Percentiles rank a stretch among this genome's conserved stretches.
Evolutionary conservation across 495 filamentous ascomycete genomes (phyloP).

Genomic region (Talaromyces nanjingensis): DNA sequence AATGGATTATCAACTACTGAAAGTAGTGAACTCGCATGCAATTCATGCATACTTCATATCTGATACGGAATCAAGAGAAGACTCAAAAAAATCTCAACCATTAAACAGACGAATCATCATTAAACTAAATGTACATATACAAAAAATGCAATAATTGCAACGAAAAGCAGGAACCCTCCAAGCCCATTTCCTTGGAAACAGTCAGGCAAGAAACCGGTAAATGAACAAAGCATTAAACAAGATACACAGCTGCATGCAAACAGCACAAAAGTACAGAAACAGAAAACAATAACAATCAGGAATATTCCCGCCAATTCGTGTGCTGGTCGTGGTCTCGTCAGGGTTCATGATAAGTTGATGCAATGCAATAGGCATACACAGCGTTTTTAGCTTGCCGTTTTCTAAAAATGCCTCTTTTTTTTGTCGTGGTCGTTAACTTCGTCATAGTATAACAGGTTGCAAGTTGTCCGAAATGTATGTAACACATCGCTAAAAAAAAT

Average conservation of each 20-base stretch:
- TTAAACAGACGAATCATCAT: not conserved
- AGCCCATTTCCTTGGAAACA: not conserved
- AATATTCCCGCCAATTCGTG: not conserved
- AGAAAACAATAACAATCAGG: not conserved
- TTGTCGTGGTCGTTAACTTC: not conserved
- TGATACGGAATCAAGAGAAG: not conserved
- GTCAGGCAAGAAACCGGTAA: not conserved
- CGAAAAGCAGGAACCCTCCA: not conserved
- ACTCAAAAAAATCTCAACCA: not conserved
- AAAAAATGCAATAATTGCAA: not conserved
- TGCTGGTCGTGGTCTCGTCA: conserved; percentile 8
- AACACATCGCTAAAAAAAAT: not conserved
- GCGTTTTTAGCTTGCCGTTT: not conserved
- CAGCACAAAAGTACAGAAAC: not conserved
- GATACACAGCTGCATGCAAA: not conserved
- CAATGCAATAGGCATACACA: not conserved
- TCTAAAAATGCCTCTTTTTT: not conserved
- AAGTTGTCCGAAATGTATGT: not conserved
- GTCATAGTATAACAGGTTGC: not conserved
- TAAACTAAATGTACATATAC: not conserved
- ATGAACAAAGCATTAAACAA: not conserved
- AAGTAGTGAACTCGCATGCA: not conserved
- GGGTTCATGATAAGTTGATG: conserved; percentile 5
- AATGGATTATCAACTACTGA: not conserved
- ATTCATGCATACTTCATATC: not conserved